Evolutionary conservation across 352 stramenopile species (phyloP), one percentile per base, ranked within the genome.

Genomic region (Globisporangium rhizosaccharum): DNA sequence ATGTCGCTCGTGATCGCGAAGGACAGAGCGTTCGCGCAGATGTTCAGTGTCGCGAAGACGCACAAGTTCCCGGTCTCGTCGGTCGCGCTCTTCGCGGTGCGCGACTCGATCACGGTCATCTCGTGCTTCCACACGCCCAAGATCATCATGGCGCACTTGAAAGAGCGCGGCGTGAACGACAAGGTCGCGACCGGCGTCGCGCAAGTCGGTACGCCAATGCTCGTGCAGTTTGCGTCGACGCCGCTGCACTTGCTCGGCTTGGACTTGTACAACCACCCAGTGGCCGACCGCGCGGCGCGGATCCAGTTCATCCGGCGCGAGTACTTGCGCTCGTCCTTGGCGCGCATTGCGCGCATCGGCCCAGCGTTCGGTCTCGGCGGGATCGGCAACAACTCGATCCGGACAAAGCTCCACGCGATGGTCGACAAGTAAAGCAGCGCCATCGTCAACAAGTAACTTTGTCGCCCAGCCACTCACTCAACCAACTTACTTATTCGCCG

Each of bases 1-100:
- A n/a, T n/a, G n/a, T n/a, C n/a, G n/a, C n/a, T n/a, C 37, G 81
- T 84, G 57, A 94, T 97, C 51, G 82, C 85, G 63, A 96, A 97
- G 65, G 88, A 96, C 59, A 83, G 77, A 53, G 85, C 84, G 14
- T 96, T 96, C 64, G 87, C 89, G n/a, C n/a, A n/a, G n/a, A n/a
- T n/a, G n/a, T n/a, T n/a, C n/a, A n/a, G n/a, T n/a, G n/a, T n/a
- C 44, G 88, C 89, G 53, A 76, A 76, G 18, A 82, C 86, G 11
- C 66, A 70, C 1, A 68, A 85, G 46, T 92, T 97, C 56, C 85
- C 86, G 7, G 61, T 94, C 18, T 61, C 76, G 28, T 93, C 87
- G 18, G 79, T 96, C 41, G 82, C 73, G 2, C 72, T 96, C 25
- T 97, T 97, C 45, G 88, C 84, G 6, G 62, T 95, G 30, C 75